Evolutionary conservation across 305 asterid species (phyloP), one percentile per base, ranked within the genome.

Genomic region (Fraxinus latifolia): DNA sequence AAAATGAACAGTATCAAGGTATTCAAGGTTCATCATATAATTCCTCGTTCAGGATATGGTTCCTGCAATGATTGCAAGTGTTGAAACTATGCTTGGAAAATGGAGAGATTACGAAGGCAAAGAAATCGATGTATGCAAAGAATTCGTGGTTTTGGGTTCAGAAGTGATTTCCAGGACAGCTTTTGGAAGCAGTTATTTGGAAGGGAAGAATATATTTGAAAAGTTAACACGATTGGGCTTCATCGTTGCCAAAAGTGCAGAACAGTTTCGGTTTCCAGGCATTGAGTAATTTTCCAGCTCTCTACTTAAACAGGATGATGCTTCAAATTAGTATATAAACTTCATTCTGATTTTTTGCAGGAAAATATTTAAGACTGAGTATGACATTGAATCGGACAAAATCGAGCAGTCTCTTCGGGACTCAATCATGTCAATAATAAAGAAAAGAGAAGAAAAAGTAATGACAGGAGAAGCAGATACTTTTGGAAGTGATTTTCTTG

Each of bases 91-190:
- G 90, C 80, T 90, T 77, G 88, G 82, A 47, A 88, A 76, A 5
- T 90, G 91, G 91, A 84, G 29, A 74, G 19, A 78, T 0, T 80
- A 55, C 14, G 86, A 85, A 77, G 87, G 89, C 1, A 85, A 72
- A 75, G 91, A 90, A 42, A 53, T 88, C 0, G 91, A 90, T 3
- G 90, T 85, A 11, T 80, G 8, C 25, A 14, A 55, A 17, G 87
- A 90, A 34, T 83, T 90, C 76, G 71, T 3, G 58, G 9, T 83
- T 14, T 29, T 90, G 81, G 86, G 81, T 23, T 83, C 89, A 32
- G 89, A 90, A 58, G 89, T 90, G 85, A 85, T 90, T 79, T 74
- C 90, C 79, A 88, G 91, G 78, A 87, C 92, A 15, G 87, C 90
- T n/a, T 89, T 89, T 80, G 92, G 92, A 25, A 89, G 90, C 88